Base-by-base conservation (phyloP, 2,329 filamentous ascomycete genomes). In the Colletotrichum chrysophilum region DNA sequence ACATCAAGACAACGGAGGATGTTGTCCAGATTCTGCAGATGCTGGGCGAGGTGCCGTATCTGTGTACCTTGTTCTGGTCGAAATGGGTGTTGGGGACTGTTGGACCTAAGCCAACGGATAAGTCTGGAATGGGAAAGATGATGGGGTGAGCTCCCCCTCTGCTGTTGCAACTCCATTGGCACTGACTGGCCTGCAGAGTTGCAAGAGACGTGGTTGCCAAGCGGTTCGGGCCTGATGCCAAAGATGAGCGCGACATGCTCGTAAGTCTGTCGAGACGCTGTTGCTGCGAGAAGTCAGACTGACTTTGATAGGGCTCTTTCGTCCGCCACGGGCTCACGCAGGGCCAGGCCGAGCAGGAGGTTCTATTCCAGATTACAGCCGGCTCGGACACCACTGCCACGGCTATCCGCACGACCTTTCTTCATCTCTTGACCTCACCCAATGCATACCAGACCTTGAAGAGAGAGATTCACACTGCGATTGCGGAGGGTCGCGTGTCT, bases 351-450 rank as follows among this genome's bases (percentile, higher is more conserved):
- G 81, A 85, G 14, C 86, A 88, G 70, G 82, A 81, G 32, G 72
- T 81, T 1, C 76, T 79, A 1, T 77, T 81, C 55, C 80, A 82
- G 67, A 81, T 81, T 65, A 70, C 74, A 30, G 82, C 77, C 55
- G 82, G 78, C 24, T 88, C 88, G 3, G 90, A 92, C 77, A 91
- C 89, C 7, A 89, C 89, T 0, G 87, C 90, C 0, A 88, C 86
- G 2, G 85, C 86, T 1, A 84, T 91, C 4, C 87, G 90, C 0
- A 82, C 85, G 32, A 89, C 86, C 5, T 75, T 91, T 68, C 84
- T 91, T 26, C 86, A 88, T 79, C 80, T 91, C 68, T 84, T 87
- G 43, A 87, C 86, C 7, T 85, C 85, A 13, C 88, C 88, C 0
- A 82, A 82, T 2, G 84, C 88, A 0, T 87, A 88, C 71, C 71